Conservation (phyloP, 176 grass and related monocot genomes). For the Elaeis guineensis region DNA sequence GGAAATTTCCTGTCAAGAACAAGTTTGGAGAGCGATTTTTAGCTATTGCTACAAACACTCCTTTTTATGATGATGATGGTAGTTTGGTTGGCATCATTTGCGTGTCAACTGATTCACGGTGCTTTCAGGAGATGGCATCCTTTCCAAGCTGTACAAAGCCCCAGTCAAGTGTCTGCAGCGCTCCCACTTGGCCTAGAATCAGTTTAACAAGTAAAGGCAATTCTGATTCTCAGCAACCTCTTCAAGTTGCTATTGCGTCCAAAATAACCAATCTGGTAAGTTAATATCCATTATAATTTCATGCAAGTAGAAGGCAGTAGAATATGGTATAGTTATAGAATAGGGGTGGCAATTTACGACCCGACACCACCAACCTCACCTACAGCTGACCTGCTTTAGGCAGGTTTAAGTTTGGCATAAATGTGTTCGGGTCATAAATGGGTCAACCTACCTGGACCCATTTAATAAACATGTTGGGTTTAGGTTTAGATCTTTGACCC, state of each 20-base stretch:
- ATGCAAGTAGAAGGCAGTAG: too few relatives aligned
- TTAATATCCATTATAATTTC: neutral
- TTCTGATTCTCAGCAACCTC: slow-evolving; percentile 49
- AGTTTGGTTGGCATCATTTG: slow-evolving; percentile 84
- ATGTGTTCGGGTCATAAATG: too few relatives aligned
- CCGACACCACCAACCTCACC: too few relatives aligned
- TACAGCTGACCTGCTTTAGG: too few relatives aligned
- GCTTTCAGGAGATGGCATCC: slow-evolving; percentile 45
- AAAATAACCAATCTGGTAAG: slow-evolving; percentile 93
- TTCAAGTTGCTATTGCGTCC: slow-evolving; percentile 76
- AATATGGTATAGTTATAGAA: too few relatives aligned
- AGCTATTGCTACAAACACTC: slow-evolving; percentile 67
- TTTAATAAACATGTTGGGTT: too few relatives aligned
- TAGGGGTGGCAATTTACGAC: too few relatives aligned
- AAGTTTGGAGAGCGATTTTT: slow-evolving; percentile 60
- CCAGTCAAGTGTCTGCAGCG: slow-evolving; percentile 36
- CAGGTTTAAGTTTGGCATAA: too few relatives aligned
- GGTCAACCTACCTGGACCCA: too few relatives aligned
- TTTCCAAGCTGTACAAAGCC: slow-evolving; percentile 37
- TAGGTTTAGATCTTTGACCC: too few relatives aligned
- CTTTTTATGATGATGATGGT: slow-evolving; percentile 87
- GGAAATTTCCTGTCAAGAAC: slow-evolving; percentile 78
- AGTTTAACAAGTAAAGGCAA: slow-evolving; percentile 40
- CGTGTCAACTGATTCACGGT: slow-evolving; percentile 56
- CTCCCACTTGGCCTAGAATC: slow-evolving; percentile 25